Percentiles rank a stretch among this genome's conserved stretches.
Conservation (phyloP, 352 stramenopile genomes). For the Sclerospora graminicola region DNA sequence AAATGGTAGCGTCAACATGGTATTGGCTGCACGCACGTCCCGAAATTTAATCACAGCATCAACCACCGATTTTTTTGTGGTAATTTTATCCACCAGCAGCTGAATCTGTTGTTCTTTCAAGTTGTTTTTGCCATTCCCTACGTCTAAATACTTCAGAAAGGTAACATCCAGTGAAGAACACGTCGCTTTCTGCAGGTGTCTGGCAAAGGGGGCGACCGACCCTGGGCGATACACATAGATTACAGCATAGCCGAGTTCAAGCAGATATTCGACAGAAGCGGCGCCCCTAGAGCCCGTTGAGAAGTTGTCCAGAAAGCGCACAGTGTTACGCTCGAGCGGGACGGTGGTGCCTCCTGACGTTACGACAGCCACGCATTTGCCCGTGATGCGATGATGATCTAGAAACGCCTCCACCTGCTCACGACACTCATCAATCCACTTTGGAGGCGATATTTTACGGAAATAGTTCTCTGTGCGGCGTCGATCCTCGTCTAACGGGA, state of each 20-base stretch:
- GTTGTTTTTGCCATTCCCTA: slow-evolving; percentile 8
- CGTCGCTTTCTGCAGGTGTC: slow-evolving; percentile 50
- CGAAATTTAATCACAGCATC: slow-evolving; percentile 47
- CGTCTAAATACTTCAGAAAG: slow-evolving; percentile 51
- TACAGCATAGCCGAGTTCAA: slow-evolving; percentile 91
- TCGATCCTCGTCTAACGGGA: slow-evolving; percentile 21
- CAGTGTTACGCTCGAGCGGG: slow-evolving; percentile 90
- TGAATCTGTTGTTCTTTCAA: slow-evolving; percentile 23
- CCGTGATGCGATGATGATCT: slow-evolving; percentile 46
- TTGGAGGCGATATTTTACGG: slow-evolving; percentile 27
- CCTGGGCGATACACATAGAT: slow-evolving; percentile 92
- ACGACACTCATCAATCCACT: slow-evolving; percentile 20
- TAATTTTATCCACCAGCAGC: slow-evolving; percentile 22
- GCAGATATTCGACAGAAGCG: slow-evolving; percentile 82
- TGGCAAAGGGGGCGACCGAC: slow-evolving; percentile 77
- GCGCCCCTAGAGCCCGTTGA: slow-evolving; percentile 89
- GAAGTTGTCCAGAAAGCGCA: slow-evolving; percentile 98
- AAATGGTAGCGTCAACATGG: slow-evolving; percentile 87
- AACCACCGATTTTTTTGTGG: slow-evolving; percentile 30
- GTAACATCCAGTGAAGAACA: slow-evolving; percentile 49
- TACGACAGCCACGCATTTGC: slow-evolving; percentile 87
- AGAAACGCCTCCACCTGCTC: slow-evolving; percentile 50
- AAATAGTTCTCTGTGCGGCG: slow-evolving; percentile 45
- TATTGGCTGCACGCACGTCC: slow-evolving; percentile 22
- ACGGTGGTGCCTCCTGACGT: slow-evolving; percentile 93